Conservation (phyloP, 257 asterid genomes). For the Gardenia jasminoides region DNA sequence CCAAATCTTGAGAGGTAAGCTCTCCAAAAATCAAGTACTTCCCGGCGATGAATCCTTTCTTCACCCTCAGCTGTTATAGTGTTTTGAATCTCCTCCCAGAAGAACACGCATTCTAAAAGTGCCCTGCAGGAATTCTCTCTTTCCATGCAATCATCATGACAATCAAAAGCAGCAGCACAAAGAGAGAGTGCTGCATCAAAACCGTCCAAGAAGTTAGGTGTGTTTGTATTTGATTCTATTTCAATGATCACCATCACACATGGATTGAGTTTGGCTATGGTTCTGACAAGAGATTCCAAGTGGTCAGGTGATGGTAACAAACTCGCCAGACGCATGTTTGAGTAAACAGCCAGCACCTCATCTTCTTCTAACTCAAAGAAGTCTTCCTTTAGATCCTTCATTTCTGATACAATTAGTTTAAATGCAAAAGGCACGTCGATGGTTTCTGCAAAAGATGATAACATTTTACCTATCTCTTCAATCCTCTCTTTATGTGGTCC, state of each 20-base stretch:
- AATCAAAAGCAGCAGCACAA: conserved; percentile 42
- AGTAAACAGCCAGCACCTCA: conserved; percentile 40
- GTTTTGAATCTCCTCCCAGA: conserved; percentile 31
- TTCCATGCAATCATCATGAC: conserved; percentile 39
- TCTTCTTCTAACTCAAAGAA: conserved; percentile 30
- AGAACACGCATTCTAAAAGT: conserved; percentile 25
- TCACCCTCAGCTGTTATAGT: conserved; percentile 44
- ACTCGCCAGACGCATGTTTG: conserved; percentile 22
- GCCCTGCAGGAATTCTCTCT: conserved; percentile 27
- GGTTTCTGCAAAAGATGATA: conserved; percentile 41
- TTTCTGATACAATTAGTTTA: conserved; percentile 36
- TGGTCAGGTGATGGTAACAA: conserved; percentile 34
- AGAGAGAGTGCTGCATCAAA: conserved; percentile 43
- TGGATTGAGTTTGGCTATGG: conserved; percentile 30
- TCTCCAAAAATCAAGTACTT: conserved; percentile 38
- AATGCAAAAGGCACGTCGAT: conserved; percentile 34
- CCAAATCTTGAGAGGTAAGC: conserved; percentile 23
- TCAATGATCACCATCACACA: conserved; percentile 39
- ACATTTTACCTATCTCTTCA: conserved; percentile 34
- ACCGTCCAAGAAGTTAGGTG: conserved; percentile 43
- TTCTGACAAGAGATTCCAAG: conserved; percentile 30
- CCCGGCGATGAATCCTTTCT: conserved; percentile 31
- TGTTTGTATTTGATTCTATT: conserved; percentile 39
- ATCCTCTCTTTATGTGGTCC: conserved; percentile 30
- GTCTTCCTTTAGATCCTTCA: conserved; percentile 33